Evolutionary conservation across 352 stramenopile species (phyloP).

Genomic region (Pythium guiyangense): DNA sequence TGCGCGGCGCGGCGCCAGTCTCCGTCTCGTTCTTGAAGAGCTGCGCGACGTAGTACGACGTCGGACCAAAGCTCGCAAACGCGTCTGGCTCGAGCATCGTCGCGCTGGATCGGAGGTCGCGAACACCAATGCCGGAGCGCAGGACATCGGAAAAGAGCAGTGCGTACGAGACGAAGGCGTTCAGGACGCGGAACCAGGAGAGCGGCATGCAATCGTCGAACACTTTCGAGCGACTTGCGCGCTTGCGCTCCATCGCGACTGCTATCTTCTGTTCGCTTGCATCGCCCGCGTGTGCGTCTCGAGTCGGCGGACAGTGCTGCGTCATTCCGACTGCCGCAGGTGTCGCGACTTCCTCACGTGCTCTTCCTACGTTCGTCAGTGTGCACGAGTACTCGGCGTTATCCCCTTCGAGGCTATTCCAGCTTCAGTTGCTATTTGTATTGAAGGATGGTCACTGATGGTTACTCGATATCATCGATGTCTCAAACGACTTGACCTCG

Average conservation of each 20-base stretch:
- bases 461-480: too few relatives aligned
- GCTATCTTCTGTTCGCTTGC: not conserved
- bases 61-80: conserved; percentile 1
- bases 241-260: conserved; percentile 3
- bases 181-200: conserved; percentile 1
- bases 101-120: not conserved
- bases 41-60: not conserved
- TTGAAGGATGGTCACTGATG: too few relatives aligned
- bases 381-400: too few relatives aligned
- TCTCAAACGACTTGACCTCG: too few relatives aligned
- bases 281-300: not conserved
- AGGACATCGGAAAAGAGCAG: too few relatives aligned
- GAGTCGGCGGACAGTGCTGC: too few relatives aligned
- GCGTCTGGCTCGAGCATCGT: conserved; percentile 2
- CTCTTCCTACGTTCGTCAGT: too few relatives aligned
- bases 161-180: not conserved
- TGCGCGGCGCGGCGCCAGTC: not conserved
- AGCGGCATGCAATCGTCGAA: not conserved
- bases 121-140: not conserved
- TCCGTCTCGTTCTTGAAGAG: conserved; percentile 3
- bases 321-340: too few relatives aligned
- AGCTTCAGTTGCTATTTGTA: too few relatives aligned
- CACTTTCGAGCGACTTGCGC: not conserved
- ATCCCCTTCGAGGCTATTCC: too few relatives aligned
- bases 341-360: too few relatives aligned